Evolutionary conservation across 2,329 filamentous ascomycete species (phyloP).

Genomic region (Immersiporthe knoxdaviesiana): DNA sequence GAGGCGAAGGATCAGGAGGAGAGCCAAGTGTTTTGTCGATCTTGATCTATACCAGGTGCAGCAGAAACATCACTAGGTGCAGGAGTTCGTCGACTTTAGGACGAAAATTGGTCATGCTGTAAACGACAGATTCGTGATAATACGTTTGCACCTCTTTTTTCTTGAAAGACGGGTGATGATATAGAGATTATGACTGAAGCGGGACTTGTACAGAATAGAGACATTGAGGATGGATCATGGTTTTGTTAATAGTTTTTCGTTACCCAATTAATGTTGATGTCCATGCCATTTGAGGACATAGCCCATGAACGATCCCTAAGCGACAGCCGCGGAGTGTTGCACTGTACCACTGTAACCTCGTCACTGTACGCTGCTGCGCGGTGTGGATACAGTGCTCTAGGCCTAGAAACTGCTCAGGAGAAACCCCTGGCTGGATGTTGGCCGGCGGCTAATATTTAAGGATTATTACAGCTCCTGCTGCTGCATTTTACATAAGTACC

Average conservation of each 20-base stretch:
- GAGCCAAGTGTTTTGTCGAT: slow-evolving; percentile 17
- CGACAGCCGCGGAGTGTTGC: neutral
- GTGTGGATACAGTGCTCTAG: neutral
- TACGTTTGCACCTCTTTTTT: neutral
- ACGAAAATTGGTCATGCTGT: neutral
- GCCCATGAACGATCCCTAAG: neutral
- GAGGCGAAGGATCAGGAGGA: neutral
- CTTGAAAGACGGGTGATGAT: neutral
- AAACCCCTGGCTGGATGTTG: neutral
- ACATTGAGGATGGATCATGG: neutral
- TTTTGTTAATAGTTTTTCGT: neutral
- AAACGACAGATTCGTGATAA: neutral
- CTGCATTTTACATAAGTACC: neutral
- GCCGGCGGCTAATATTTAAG: neutral
- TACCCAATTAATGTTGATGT: neutral
- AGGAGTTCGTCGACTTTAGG: neutral
- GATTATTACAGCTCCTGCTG: neutral
- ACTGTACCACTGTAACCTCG: neutral
- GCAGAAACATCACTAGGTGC: no score
- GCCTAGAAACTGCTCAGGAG: neutral
- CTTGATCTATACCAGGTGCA: neutral
- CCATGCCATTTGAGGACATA: neutral
- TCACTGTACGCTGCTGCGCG: neutral
- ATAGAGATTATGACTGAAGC: neutral
- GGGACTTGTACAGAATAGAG: no score